phyloP scores from a whole-genome alignment of 352 stramenopile genomes.

The Globisporangium nunn region DNA sequence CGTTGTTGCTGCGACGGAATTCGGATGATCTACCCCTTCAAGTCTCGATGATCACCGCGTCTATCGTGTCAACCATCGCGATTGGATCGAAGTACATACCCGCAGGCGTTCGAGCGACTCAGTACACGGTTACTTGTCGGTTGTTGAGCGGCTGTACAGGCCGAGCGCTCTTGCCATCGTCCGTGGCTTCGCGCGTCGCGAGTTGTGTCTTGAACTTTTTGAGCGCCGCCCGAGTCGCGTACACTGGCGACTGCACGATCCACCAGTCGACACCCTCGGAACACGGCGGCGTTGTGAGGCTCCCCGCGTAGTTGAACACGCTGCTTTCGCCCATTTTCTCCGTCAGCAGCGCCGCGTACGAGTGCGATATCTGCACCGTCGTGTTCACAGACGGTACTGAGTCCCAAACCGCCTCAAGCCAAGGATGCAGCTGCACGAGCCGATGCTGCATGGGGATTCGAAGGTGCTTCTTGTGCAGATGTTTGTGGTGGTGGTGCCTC shows the following conservation, averaged over 20 bases:
- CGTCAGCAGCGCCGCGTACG: slow-evolving; percentile 9
- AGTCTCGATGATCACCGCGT: background rate
- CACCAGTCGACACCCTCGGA: slow-evolving; percentile 57
- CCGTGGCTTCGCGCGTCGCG: slow-evolving; percentile 11
- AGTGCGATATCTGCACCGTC: slow-evolving; percentile 12
- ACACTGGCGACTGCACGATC: slow-evolving; percentile 27
- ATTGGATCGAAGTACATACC: too few relatives aligned
- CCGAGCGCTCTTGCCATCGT: slow-evolving; percentile 6
- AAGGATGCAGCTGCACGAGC: slow-evolving; percentile 4
- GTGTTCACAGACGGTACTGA: slow-evolving; percentile 7
- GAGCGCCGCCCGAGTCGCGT: slow-evolving; percentile 2
- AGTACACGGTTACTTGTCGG: slow-evolving; percentile 7
- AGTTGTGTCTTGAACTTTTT: slow-evolving; percentile 14
- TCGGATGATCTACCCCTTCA: background rate
- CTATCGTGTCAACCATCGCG: too few relatives aligned
- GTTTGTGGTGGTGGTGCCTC: background rate
- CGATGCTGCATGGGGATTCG: background rate
- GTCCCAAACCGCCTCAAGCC: slow-evolving; percentile 14
- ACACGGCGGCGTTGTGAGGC: slow-evolving; percentile 48
- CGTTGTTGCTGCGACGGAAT: too few relatives aligned
- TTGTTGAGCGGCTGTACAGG: slow-evolving; percentile 15
- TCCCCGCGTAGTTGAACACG: slow-evolving; percentile 71
- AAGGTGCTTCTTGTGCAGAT: background rate
- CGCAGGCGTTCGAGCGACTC: background rate
- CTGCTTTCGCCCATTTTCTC: slow-evolving; percentile 10